These are phyloP conservation scores for Ambrosia trifida DNA, from an alignment of 129 eudicot species.

Conservation along the genomic window DNA sequence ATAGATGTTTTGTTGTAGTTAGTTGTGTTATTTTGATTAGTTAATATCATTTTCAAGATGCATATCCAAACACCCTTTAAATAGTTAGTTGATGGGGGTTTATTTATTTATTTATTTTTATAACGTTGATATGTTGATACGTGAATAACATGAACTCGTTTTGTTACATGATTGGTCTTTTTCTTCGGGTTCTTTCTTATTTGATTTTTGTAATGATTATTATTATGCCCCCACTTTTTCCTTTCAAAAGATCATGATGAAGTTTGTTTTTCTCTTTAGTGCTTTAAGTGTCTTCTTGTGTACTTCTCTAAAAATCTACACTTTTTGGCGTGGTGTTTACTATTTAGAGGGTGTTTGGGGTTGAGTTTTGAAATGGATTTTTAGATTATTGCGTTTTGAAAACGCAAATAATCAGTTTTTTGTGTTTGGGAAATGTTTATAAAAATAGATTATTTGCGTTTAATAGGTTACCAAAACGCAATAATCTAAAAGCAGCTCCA, in stretches of 20 bases:
- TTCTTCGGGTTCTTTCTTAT: conserved; percentile 1
- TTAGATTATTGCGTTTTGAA: too few species aligned
- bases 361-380: too few species aligned
- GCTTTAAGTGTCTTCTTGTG: conserved; percentile 34
- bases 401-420: too few species aligned
- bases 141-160: background rate
- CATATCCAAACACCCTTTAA: conserved; percentile 5
- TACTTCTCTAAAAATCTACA: background rate
- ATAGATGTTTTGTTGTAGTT: conserved; percentile 4
- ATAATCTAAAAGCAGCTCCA: too few species aligned
- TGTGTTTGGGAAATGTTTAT: too few species aligned
- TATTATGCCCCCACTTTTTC: conserved; percentile 19
- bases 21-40: background rate
- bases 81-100: background rate
- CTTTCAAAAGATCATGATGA: conserved; percentile 19
- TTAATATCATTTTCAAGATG: conserved; percentile 8
- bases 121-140: conserved; percentile 7
- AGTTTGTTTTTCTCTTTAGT: conserved; percentile 28
- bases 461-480: too few species aligned
- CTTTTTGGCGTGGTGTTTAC: background rate
- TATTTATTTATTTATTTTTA: background rate
- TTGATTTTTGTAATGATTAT: conserved; percentile 18
- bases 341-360: too few species aligned
- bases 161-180: conserved; percentile 2
- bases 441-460: too few species aligned